phyloP scores from a whole-genome alignment of 129 eudicot species.

The Artemisia annua region DNA sequence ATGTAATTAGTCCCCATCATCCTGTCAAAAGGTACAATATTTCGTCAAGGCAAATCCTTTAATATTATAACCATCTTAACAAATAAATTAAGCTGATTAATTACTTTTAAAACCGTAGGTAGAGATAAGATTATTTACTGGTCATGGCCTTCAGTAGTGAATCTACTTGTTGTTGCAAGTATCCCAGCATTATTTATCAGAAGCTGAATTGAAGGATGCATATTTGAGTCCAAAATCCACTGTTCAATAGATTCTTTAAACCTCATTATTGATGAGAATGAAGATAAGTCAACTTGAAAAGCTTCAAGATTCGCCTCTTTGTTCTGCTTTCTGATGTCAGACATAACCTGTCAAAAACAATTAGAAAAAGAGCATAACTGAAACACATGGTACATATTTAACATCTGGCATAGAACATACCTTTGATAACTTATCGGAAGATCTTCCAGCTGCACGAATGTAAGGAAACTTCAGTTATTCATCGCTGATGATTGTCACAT shows the following conservation, averaged over 20 bases:
- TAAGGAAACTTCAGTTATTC: slow-evolving; percentile 31
- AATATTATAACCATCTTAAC: not conserved
- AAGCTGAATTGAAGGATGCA: slow-evolving; percentile 84
- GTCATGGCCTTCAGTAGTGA: slow-evolving; percentile 65
- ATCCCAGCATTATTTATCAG: slow-evolving; percentile 96
- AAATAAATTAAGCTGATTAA: not conserved
- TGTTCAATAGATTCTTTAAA: slow-evolving; percentile 60
- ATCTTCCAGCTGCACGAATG: slow-evolving; percentile 81
- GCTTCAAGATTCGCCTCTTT: slow-evolving; percentile 58
- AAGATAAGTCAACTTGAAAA: slow-evolving; percentile 66
- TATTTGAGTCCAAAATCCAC: slow-evolving; percentile 70
- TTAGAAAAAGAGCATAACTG: slow-evolving; percentile 12
- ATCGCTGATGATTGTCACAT: slow-evolving; percentile 7
- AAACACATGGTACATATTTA: not conserved
- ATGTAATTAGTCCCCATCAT: slow-evolving; percentile 91
- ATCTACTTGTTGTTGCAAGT: slow-evolving; percentile 65
- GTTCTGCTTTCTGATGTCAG: slow-evolving; percentile 49
- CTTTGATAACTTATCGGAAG: slow-evolving; percentile 33
- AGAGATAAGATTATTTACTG: slow-evolving; percentile 42
- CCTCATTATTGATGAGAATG: slow-evolving; percentile 66
- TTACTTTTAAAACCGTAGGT: not conserved
- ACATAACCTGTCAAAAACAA: slow-evolving; percentile 48
- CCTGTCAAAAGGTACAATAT: slow-evolving; percentile 38
- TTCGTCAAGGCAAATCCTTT: slow-evolving; percentile 2
- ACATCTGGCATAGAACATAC: slow-evolving; percentile 11